phyloP scores from a whole-genome alignment of 192 early-diverging fungal genomes.

The Coemansia sp. region DNA sequence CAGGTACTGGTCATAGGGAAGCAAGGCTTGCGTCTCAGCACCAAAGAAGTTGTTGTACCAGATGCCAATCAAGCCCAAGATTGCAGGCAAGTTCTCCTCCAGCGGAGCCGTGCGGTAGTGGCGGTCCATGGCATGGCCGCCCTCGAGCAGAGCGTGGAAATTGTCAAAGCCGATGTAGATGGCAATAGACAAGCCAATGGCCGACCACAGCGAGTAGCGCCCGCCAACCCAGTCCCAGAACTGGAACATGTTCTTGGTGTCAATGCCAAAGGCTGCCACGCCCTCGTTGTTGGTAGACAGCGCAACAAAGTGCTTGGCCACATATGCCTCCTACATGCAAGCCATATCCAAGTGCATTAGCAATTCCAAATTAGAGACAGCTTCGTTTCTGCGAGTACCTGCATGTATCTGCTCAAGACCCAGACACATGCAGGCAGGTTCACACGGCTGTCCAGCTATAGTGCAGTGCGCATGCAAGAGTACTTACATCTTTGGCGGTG shows the following conservation, averaged over 20 bases:
- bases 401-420: slow-evolving; percentile 4
- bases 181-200: slow-evolving; percentile 95
- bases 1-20: slow-evolving; percentile 99
- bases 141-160: slow-evolving; percentile 85
- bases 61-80: slow-evolving; percentile 85
- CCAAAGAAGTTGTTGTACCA: slow-evolving; percentile 99
- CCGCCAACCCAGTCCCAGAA: slow-evolving; percentile 99
- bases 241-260: slow-evolving; percentile 97
- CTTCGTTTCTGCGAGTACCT: not conserved
- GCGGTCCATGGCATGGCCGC: slow-evolving; percentile 95
- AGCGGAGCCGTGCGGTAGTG: slow-evolving; percentile 91
- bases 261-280: slow-evolving; percentile 91
- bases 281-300: slow-evolving; percentile 91
- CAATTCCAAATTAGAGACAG: not conserved
- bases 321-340: slow-evolving; percentile 60
- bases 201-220: slow-evolving; percentile 98
- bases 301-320: slow-evolving; percentile 99
- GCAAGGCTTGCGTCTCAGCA: slow-evolving; percentile 87
- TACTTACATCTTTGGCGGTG: slow-evolving; percentile 70
- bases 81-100: slow-evolving; percentile 90
- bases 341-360: not conserved
- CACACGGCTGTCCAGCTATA: not conserved
- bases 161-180: slow-evolving; percentile 94
- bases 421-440: not conserved
- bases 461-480: not conserved